Evolutionary conservation across 1,139 yeast species (phyloP), one percentile per base, ranked within the genome.

Genomic region (Candida frijolesensis): DNA sequence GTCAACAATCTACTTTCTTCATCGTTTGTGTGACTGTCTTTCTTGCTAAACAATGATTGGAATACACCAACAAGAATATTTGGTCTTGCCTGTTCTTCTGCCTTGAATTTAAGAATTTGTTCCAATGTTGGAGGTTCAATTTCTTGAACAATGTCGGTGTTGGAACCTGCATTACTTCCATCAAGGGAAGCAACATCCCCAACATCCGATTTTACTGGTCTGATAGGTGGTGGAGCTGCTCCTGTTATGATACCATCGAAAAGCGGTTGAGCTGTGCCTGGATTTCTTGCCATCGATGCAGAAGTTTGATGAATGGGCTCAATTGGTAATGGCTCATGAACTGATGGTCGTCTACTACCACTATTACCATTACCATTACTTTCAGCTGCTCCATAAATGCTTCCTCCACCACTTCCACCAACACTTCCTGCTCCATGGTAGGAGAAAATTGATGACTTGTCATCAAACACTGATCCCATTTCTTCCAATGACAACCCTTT

Each of bases 401-500:
- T 42, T 41, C 50, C 51, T 41, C 50, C 51, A 34, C 48, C 45
- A 44, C 48, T 30, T 10, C 42, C 48, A 14, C 51, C 46, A 14
- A 49, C 44, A 30, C 35, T 45, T 11, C 67, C 66, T 42, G 69
- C 60, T 1, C 78, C 73, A 57, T 76, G 81, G 63, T 66, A 74
- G 12, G 79, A 74, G 54, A 76, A 76, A 9, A 76, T 67, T 3
- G 79, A 73, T 2, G 78, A 72, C 50, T 62, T 65, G 51, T 77
- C 80, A 49, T 75, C 79, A 59, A 80, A 80, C n/a, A 79, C 75
- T 12, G 71, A 65, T 47, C 82, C 84, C 72, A 80, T 80, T 54
- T 80, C 81, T 60, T 80, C 85, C 45, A 80, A 68, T 52, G 76
- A 76, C 29, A 79, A 72, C 2, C 84, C 84, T 54, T 78, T 76